These are phyloP conservation scores for Calonectria naviculata DNA, from an alignment of 2,329 filamentous ascomycete genomes.

Conservation along the genomic window DNA sequence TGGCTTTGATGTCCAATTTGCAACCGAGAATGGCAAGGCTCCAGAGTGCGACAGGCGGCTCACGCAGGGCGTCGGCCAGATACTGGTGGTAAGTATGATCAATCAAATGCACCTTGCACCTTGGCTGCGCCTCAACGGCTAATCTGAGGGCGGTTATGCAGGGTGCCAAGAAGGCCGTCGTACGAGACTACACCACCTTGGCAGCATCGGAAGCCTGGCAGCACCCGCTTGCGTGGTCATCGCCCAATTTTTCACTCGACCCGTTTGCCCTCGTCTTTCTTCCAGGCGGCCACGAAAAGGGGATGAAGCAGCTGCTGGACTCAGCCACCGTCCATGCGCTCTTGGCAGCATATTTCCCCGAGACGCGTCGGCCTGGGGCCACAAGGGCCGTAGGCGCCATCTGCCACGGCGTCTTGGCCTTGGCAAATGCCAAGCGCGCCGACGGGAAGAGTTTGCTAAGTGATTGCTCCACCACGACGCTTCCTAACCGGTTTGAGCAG, in stretches of 20 bases:
- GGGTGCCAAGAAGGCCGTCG: constrained; percentile 56
- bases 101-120: not conserved
- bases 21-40: constrained; percentile 59
- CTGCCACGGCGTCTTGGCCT: constrained; percentile 64
- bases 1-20: constrained; percentile 60
- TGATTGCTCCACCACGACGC: constrained; percentile 59
- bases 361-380: constrained; percentile 53
- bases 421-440: constrained; percentile 53
- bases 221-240: constrained; percentile 57
- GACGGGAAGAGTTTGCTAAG: constrained; percentile 59
- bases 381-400: constrained; percentile 59
- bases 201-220: constrained; percentile 52
- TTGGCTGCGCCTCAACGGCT: not conserved
- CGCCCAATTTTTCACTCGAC: constrained; percentile 55
- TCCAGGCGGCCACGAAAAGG: constrained; percentile 59
- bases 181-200: constrained; percentile 58
- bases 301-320: constrained; percentile 62
- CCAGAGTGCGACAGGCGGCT: constrained; percentile 62
- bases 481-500: constrained; percentile 62
- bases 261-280: constrained; percentile 16
- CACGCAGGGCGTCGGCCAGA: constrained; percentile 60
- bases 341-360: constrained; percentile 59
- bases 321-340: constrained; percentile 56
- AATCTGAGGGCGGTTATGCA: constrained; percentile 29
- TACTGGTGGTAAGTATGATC: constrained; percentile 58